Conservation (phyloP, 2,329 filamentous ascomycete genomes). For the Mariannaea sp. region DNA sequence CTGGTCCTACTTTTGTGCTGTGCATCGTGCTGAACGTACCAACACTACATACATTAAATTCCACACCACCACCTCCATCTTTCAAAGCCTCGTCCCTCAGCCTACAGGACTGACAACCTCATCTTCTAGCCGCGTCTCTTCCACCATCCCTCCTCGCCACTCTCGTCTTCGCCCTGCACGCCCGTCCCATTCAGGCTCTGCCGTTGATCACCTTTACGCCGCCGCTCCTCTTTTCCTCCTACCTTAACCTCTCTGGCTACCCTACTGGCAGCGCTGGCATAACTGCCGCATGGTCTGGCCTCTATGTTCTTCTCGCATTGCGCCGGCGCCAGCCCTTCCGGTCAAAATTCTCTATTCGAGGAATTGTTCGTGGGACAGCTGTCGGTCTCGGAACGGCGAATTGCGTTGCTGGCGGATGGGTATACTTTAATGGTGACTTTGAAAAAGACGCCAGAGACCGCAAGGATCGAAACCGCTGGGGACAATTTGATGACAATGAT, state of each 20-base stretch:
- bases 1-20: too few species aligned
- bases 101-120: background rate
- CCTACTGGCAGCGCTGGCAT: slow-evolving; percentile 61
- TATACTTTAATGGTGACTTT: slow-evolving; percentile 57
- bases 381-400: slow-evolving; percentile 57
- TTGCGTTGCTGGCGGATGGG: slow-evolving; percentile 54
- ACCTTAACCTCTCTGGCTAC: slow-evolving; percentile 64
- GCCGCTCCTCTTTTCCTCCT: slow-evolving; percentile 60
- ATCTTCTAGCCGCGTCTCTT: slow-evolving; percentile 55
- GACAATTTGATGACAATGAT: slow-evolving; percentile 28
- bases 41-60: slow-evolving; percentile 1
- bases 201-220: slow-evolving; percentile 59
- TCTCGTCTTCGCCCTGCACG: slow-evolving; percentile 60
- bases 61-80: slow-evolving; percentile 1
- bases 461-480: slow-evolving; percentile 58
- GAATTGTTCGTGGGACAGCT: slow-evolving; percentile 55
- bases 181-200: slow-evolving; percentile 56
- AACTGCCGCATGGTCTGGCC: slow-evolving; percentile 60
- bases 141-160: slow-evolving; percentile 61
- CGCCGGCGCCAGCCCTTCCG: slow-evolving; percentile 50
- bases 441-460: slow-evolving; percentile 55
- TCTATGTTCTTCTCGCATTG: slow-evolving; percentile 61
- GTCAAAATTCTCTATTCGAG: slow-evolving; percentile 53
- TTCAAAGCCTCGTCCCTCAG: background rate
- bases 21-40: too few species aligned